Base-by-base conservation (phyloP, 306 rosid species). In the Arachis hypogaea region DNA sequence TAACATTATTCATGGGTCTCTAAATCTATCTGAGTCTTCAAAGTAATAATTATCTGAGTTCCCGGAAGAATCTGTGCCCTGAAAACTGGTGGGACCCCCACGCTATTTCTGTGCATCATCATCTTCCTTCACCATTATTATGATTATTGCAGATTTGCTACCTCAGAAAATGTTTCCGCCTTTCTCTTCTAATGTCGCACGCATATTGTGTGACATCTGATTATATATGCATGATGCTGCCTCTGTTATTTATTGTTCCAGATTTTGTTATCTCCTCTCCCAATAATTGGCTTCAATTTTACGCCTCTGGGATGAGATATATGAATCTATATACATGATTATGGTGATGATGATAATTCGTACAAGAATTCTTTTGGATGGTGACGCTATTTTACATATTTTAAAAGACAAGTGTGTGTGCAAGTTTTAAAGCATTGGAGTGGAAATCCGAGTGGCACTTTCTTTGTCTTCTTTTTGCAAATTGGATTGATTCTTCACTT, bases 1-100 rank as follows among this genome's bases (percentile, higher is more conserved):
- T 3, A 52, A 33, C 4, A 4, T 33, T 33, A 33, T 33, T 33
- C 38, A 33, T 33, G 38, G 38, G 1, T 22, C 28, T 22, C 28
- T 22, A 22, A 22, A 22, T 22, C 28, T 22, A 22, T 22, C 28
- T 22, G 28, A 22, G 28, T 22, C 28, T 22, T 22, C 28, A 22
- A 22, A 22, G 28, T 22, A 22, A 22, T 4, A 2, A 0, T 4
- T 51, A 4, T 51, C 57, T 51, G 7, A 51, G 1, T 1, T 51
- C 7, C 50, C 14, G n/a, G 5, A 47, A 8, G 52, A 47, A 49
- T 49, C 55, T 49, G 0, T 49, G 55, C 55, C 16, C 4, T 33
- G 38, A 11, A 49, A 11, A 36, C n/a, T 30, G 38, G 38, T 68
- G 66, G 82, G 72, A 10, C 82, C 73, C 7, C 7, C 64, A 28